These are phyloP conservation scores for Xylaria sp. DNA, from an alignment of 2,329 filamentous ascomycete species.

Conservation along the genomic window DNA sequence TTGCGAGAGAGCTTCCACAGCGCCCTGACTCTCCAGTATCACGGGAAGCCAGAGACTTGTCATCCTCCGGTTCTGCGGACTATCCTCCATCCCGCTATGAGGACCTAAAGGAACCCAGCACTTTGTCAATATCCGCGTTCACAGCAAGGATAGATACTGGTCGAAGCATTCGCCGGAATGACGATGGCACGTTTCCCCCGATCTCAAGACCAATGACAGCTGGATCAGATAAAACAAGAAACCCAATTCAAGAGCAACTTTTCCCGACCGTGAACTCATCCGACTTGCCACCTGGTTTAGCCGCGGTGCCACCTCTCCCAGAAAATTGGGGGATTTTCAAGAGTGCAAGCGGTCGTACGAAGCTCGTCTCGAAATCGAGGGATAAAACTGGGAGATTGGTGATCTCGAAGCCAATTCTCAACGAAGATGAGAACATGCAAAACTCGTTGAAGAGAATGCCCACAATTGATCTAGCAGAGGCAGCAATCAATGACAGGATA, in stretches of 20 bases:
- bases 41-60: constrained; percentile 54
- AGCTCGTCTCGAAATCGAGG: constrained; percentile 42
- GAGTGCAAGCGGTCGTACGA: constrained; percentile 36
- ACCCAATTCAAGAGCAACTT: constrained; percentile 55
- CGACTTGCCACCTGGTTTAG: constrained; percentile 13
- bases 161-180: constrained; percentile 32
- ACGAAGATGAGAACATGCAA: constrained; percentile 41
- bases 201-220: constrained; percentile 54
- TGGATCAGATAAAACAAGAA: constrained; percentile 52
- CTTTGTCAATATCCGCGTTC: constrained; percentile 54
- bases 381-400: constrained; percentile 54
- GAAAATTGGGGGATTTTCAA: constrained; percentile 27
- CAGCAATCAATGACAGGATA: constrained; percentile 59
- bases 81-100: constrained; percentile 61
- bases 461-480: constrained; percentile 63
- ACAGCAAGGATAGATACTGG: constrained; percentile 41
- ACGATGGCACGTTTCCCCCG: constrained; percentile 49
- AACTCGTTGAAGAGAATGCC: constrained; percentile 47
- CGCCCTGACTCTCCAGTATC: constrained; percentile 56
- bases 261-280: constrained; percentile 56
- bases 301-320: constrained; percentile 36
- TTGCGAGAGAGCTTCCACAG: constrained; percentile 47
- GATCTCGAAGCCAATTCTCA: constrained; percentile 64
- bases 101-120: constrained; percentile 59
- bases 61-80: constrained; percentile 56